A percentile compares a stretch with the other conserved stretches of the same genome.
These are phyloP conservation scores for Pythium rishiriense DNA, from an alignment of 352 stramenopile species.

Conservation along the genomic window DNA sequence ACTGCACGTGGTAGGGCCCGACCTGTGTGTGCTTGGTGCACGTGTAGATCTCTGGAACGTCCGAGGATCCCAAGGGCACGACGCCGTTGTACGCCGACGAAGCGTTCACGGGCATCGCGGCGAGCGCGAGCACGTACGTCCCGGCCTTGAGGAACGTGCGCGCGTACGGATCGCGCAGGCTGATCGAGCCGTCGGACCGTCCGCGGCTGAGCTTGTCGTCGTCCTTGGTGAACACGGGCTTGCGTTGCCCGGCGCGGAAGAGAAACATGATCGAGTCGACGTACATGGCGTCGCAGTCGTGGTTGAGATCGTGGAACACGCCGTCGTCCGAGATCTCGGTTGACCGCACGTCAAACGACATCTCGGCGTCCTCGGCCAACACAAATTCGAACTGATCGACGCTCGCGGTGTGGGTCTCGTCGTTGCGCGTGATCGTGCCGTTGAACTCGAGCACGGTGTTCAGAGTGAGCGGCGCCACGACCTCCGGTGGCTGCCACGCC, in stretches of 20 bases:
- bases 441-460: slow-evolving; percentile 28
- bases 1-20: slow-evolving; percentile 26
- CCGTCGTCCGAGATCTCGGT: slow-evolving; percentile 57
- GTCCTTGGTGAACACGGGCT: slow-evolving; percentile 43
- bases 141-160: slow-evolving; percentile 50
- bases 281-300: slow-evolving; percentile 60
- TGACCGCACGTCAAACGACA: slow-evolving; percentile 60
- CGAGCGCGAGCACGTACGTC: slow-evolving; percentile 45
- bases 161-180: slow-evolving; percentile 50
- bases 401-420: slow-evolving; percentile 24
- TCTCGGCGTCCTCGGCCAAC: slow-evolving; percentile 39
- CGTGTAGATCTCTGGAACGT: slow-evolving; percentile 28
- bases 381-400: slow-evolving; percentile 60
- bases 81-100: slow-evolving; percentile 27
- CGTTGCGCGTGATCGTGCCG: slow-evolving; percentile 36
- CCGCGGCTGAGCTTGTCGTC: slow-evolving; percentile 29
- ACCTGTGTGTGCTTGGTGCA: slow-evolving; percentile 6
- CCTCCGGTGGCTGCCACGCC: slow-evolving; percentile 31
- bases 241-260: slow-evolving; percentile 37
- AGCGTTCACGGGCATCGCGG: slow-evolving; percentile 33
- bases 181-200: slow-evolving; percentile 45
- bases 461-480: slow-evolving; percentile 19
- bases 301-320: slow-evolving; percentile 58
- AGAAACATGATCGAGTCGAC: slow-evolving; percentile 64
- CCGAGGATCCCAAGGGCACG: background rate